Evolutionary conservation across 1,284 basidiomycete species (phyloP).

Genomic region (Dichomitus squalens): DNA sequence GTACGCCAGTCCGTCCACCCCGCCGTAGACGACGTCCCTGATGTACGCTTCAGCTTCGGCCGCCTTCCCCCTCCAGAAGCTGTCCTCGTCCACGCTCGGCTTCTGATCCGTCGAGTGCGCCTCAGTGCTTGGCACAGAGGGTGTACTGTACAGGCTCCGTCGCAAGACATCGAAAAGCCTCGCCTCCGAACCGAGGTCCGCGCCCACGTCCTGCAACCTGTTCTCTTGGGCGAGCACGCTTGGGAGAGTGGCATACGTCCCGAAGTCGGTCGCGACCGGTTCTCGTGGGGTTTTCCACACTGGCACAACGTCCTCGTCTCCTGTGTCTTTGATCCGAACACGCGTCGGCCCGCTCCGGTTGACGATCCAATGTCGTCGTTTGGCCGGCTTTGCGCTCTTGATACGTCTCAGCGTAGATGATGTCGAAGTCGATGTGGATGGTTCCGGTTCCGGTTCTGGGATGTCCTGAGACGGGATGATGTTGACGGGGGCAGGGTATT

Average conservation of each 20-base stretch:
- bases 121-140: not conserved
- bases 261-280: slow-evolving; percentile 58
- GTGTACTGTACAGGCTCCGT: slow-evolving; percentile 25
- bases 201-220: slow-evolving; percentile 37
- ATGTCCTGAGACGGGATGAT: slow-evolving; percentile 25
- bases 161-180: slow-evolving; percentile 36
- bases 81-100: slow-evolving; percentile 6
- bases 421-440: slow-evolving; percentile 6
- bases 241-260: slow-evolving; percentile 55
- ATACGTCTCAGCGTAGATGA: slow-evolving; percentile 9
- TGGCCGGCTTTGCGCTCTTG: slow-evolving; percentile 20
- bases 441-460: slow-evolving; percentile 8
- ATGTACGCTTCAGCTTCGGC: slow-evolving; percentile 63
- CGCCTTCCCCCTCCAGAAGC: slow-evolving; percentile 53
- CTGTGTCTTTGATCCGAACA: slow-evolving; percentile 53
- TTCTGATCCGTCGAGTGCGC: not conserved
- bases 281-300: slow-evolving; percentile 54
- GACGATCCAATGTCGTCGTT: slow-evolving; percentile 45
- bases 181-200: slow-evolving; percentile 36
- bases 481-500: slow-evolving; percentile 35
- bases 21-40: slow-evolving; percentile 73
- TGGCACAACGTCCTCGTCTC: slow-evolving; percentile 43
- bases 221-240: slow-evolving; percentile 51
- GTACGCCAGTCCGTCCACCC: slow-evolving; percentile 72
- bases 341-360: slow-evolving; percentile 42